These are phyloP conservation scores for Nemania abortiva DNA, from an alignment of 2,329 filamentous ascomycete genomes.

Conservation along the genomic window DNA sequence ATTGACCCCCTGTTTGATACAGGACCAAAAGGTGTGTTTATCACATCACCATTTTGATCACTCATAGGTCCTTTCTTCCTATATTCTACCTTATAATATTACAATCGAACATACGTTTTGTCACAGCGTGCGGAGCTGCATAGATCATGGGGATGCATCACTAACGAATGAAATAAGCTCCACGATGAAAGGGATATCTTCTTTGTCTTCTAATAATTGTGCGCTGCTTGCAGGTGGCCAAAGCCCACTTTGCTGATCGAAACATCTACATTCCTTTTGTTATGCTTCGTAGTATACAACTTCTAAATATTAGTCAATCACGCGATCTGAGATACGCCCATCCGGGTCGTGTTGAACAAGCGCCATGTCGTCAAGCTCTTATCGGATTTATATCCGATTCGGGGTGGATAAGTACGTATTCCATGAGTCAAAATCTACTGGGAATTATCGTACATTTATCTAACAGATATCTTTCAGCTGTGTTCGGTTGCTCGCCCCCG, in stretches of 20 bases:
- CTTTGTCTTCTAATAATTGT: conserved; percentile 15
- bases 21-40: no score
- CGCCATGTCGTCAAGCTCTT: conserved; percentile 17
- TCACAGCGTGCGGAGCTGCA: no score
- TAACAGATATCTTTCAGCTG: conserved; percentile 29
- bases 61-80: background rate
- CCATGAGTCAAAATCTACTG: background rate
- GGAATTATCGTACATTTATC: background rate
- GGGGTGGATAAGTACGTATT: conserved; percentile 29
- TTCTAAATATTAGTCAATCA: background rate
- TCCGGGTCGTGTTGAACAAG: background rate
- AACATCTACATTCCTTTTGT: background rate
- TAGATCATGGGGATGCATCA: background rate
- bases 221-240: conserved; percentile 19
- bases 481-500: conserved; percentile 32
- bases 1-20: no score
- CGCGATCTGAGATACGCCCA: background rate
- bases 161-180: background rate
- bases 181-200: background rate
- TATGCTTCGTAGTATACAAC: background rate
- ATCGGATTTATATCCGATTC: conserved; percentile 38
- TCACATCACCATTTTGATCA: background rate
- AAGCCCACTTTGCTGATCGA: background rate
- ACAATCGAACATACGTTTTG: no score
- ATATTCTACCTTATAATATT: background rate